Evolutionary conservation across 2,329 filamentous ascomycete genomes (phyloP).

Genomic region (Neoscytalidium dimidiatum): DNA sequence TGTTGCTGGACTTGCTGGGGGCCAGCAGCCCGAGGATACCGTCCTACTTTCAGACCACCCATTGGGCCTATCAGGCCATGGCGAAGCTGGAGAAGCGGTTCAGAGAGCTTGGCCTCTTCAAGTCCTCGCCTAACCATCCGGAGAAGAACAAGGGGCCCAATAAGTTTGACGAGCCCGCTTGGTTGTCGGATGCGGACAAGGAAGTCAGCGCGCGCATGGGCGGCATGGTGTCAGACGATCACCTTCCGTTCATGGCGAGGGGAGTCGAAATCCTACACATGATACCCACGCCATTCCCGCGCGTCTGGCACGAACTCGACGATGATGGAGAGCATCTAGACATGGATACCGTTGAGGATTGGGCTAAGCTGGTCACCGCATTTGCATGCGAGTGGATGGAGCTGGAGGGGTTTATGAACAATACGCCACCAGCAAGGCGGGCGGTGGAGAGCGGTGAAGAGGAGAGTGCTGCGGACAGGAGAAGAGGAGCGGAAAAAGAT

Average conservation of each 20-base stretch:
- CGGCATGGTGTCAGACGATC: constrained; percentile 75
- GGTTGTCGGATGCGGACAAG: constrained; percentile 68
- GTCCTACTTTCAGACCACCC: constrained; percentile 85
- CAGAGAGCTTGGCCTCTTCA: constrained; percentile 65
- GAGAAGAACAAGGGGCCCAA: constrained; percentile 31
- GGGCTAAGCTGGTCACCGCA: constrained; percentile 79
- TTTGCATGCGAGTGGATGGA: constrained; percentile 95
- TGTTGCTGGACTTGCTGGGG: constrained; percentile 89
- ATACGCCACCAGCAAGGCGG: background rate
- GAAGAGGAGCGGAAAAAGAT: constrained; percentile 25
- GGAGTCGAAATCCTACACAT: constrained; percentile 89
- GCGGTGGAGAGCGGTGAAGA: constrained; percentile 11
- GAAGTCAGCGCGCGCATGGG: constrained; percentile 48
- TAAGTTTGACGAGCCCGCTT: constrained; percentile 46
- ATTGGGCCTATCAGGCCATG: constrained; percentile 87
- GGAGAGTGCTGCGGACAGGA: background rate
- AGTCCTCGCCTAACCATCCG: constrained; percentile 59
- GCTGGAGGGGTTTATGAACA: constrained; percentile 59
- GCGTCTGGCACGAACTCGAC: constrained; percentile 80
- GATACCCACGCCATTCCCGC: constrained; percentile 80
- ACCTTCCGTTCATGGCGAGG: constrained; percentile 83
- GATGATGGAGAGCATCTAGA: constrained; percentile 88
- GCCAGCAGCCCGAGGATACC: constrained; percentile 68
- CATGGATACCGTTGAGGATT: constrained; percentile 77
- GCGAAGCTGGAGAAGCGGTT: constrained; percentile 73